A percentile compares a stretch with the other conserved stretches of the same genome.
Conservation (phyloP, 306 rosid genomes). For the Pachyrhizus erosus region DNA sequence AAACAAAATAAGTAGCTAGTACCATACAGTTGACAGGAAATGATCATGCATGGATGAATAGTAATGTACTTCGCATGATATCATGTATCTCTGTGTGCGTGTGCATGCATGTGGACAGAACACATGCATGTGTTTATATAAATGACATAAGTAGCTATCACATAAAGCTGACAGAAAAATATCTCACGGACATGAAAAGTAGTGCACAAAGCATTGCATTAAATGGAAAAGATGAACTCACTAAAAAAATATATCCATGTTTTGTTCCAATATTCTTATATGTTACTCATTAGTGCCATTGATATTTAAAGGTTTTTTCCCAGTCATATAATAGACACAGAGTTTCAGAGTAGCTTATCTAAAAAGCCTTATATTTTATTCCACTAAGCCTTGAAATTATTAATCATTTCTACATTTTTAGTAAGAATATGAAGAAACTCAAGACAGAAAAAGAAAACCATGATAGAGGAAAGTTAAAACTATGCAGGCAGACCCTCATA, state of each 20-base stretch:
- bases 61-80: not conserved
- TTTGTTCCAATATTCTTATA: not conserved
- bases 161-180: too few relatives aligned
- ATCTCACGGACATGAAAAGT: too few relatives aligned
- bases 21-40: not conserved
- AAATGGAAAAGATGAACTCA: not conserved
- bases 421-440: constrained; percentile 2
- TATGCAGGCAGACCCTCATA: not conserved
- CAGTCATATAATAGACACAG: not conserved
- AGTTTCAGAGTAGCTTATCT: constrained; percentile 18
- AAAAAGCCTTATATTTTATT: constrained; percentile 21
- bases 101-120: not conserved
- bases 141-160: not conserved
- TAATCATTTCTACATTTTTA: constrained; percentile 4
- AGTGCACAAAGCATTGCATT: not conserved
- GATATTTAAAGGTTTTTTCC: not conserved
- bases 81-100: not conserved
- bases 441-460: not conserved
- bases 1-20: not conserved
- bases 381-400: not conserved
- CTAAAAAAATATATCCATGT: constrained; percentile 24
- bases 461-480: not conserved
- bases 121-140: not conserved
- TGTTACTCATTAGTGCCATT: not conserved
- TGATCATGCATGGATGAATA: not conserved